Conservation (phyloP, 805 yeast species). For the Hanseniaspora thailandica region DNA sequence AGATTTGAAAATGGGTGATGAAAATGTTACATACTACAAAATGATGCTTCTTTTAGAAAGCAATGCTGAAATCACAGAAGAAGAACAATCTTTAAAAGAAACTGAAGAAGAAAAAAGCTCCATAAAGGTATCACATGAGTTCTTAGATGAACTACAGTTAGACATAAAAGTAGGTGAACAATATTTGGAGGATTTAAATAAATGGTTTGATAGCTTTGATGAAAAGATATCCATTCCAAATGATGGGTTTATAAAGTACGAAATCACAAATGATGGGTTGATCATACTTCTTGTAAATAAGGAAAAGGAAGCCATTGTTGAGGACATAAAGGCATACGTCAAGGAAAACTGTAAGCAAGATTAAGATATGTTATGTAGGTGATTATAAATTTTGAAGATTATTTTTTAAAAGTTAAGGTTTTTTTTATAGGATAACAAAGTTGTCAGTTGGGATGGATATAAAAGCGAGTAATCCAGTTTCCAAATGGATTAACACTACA, state of each 20-base stretch:
- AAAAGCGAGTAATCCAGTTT: too few species aligned
- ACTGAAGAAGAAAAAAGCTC: slow-evolving; percentile 4
- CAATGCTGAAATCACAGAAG: neutral
- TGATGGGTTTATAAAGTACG: slow-evolving; percentile 31
- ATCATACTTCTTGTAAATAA: slow-evolving; percentile 27
- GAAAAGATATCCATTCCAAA: slow-evolving; percentile 30
- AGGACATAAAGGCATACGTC: slow-evolving; percentile 24
- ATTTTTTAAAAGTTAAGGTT: neutral
- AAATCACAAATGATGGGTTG: slow-evolving; percentile 30
- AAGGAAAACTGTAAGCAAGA: slow-evolving; percentile 15
- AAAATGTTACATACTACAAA: slow-evolving; percentile 2
- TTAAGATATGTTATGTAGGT: neutral
- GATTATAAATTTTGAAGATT: neutral
- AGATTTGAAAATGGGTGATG: slow-evolving; percentile 4
- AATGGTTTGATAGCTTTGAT: slow-evolving; percentile 31
- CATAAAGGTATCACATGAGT: slow-evolving; percentile 25
- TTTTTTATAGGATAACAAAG: neutral
- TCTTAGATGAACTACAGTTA: slow-evolving; percentile 25
- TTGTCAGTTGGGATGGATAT: neutral
- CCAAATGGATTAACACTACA: too few species aligned
- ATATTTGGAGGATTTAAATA: slow-evolving; percentile 23
- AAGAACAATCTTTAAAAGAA: neutral
- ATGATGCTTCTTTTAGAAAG: slow-evolving; percentile 12
- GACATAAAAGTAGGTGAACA: slow-evolving; percentile 26
- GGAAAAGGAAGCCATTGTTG: slow-evolving; percentile 21